A percentile compares a stretch with the other conserved stretches of the same genome.
phyloP scores from a whole-genome alignment of 768 basidiomycete species.

The Gloeopeniophorella convolvens region DNA sequence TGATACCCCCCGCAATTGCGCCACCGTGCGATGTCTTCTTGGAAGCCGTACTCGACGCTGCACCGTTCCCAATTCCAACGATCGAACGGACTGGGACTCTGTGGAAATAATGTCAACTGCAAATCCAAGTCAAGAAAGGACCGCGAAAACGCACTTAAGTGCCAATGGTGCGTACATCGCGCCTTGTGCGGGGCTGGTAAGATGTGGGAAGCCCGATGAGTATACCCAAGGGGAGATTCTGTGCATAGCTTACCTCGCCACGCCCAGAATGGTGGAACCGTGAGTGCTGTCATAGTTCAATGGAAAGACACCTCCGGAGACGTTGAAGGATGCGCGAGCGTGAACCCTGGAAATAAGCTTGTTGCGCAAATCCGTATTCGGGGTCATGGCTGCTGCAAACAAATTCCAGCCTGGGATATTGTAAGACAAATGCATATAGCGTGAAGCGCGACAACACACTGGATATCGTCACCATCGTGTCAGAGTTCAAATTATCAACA shows the following conservation, averaged over 20 bases:
- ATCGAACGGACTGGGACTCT: constrained; percentile 1
- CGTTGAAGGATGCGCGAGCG: constrained; percentile 4
- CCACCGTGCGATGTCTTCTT: constrained; percentile 2
- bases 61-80: neutral
- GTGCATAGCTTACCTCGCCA: constrained; percentile 11
- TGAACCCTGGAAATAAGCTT: constrained; percentile 10
- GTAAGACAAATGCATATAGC: neutral
- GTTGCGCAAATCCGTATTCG: neutral
- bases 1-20: constrained; percentile 14
- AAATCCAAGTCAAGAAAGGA: neutral
- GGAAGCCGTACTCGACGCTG: neutral
- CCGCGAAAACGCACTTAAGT: constrained; percentile 14
- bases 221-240: neutral
- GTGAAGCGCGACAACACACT: neutral
- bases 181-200: constrained; percentile 22
- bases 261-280: constrained; percentile 1
- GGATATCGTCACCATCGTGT: neutral
- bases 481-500: neutral
- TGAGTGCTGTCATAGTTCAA: neutral
- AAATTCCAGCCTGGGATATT: constrained; percentile 2
- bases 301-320: constrained; percentile 7
- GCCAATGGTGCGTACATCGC: constrained; percentile 24
- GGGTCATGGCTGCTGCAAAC: constrained; percentile 11
- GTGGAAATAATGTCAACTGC: neutral
- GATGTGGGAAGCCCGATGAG: neutral